These are phyloP conservation scores for Phytophthora kernoviae DNA, from an alignment of 352 stramenopile species.

Conservation along the genomic window DNA sequence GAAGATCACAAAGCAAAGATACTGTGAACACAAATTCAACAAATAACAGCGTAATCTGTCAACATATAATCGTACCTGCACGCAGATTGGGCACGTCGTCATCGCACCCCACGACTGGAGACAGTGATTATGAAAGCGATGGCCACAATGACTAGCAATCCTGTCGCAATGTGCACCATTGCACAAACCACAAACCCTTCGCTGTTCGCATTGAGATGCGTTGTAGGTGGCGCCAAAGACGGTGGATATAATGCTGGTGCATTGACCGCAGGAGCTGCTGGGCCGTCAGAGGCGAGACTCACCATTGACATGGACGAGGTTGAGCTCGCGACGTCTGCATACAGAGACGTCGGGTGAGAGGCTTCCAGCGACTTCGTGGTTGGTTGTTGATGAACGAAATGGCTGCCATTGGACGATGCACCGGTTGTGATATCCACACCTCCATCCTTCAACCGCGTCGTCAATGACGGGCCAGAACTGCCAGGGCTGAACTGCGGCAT, in stretches of 20 bases:
- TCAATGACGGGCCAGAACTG: slow-evolving; percentile 23
- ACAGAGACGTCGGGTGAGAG: slow-evolving; percentile 32
- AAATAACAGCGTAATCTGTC: neutral
- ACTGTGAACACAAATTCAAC: slow-evolving; percentile 13
- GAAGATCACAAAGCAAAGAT: slow-evolving; percentile 8
- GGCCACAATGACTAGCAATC: slow-evolving; percentile 60
- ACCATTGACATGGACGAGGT: slow-evolving; percentile 42
- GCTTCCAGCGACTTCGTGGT: slow-evolving; percentile 28
- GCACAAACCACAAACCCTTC: slow-evolving; percentile 47
- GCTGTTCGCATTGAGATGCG: slow-evolving; percentile 21
- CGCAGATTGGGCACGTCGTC: slow-evolving; percentile 52
- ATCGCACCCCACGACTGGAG: slow-evolving; percentile 73
- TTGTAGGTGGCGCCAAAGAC: slow-evolving; percentile 20
- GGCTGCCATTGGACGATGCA: slow-evolving; percentile 26
- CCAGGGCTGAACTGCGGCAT: slow-evolving; percentile 40
- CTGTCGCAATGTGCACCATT: slow-evolving; percentile 55
- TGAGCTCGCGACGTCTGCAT: slow-evolving; percentile 36
- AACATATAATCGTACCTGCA: slow-evolving; percentile 36
- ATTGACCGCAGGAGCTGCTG: slow-evolving; percentile 28
- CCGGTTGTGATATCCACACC: slow-evolving; percentile 35
- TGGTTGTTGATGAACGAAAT: slow-evolving; percentile 37
- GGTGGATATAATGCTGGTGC: slow-evolving; percentile 35
- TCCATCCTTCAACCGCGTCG: slow-evolving; percentile 40
- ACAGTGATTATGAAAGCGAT: slow-evolving; percentile 70
- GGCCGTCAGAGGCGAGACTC: slow-evolving; percentile 30